A percentile compares a stretch with the other conserved stretches of the same genome.
phyloP scores from a whole-genome alignment of 2,329 filamentous ascomycete species.

The Raffaelea ambrosiae region DNA sequence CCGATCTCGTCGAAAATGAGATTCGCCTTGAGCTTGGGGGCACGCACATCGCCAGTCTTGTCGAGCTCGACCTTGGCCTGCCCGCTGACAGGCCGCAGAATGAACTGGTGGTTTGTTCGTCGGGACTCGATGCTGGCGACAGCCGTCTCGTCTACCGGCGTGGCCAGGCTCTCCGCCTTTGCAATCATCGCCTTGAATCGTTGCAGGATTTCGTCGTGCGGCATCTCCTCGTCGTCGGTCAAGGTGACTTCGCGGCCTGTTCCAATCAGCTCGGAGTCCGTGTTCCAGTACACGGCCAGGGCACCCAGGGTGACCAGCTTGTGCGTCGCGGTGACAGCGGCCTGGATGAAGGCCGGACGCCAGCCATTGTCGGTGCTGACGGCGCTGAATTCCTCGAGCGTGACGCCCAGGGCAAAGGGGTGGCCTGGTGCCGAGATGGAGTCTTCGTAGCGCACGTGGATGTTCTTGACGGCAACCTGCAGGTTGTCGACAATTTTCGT shows the following conservation, averaged over 20 bases:
- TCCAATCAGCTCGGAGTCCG: slow-evolving; percentile 76
- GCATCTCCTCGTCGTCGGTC: slow-evolving; percentile 49
- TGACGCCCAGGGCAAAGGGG: slow-evolving; percentile 87
- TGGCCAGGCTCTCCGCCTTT: slow-evolving; percentile 33
- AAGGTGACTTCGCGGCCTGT: slow-evolving; percentile 66
- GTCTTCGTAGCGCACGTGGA: slow-evolving; percentile 97
- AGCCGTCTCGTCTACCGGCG: not conserved
- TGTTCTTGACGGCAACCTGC: slow-evolving; percentile 96
- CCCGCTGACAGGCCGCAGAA: slow-evolving; percentile 90
- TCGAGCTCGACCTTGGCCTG: slow-evolving; percentile 91
- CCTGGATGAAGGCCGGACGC: slow-evolving; percentile 93
- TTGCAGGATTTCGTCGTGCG: slow-evolving; percentile 68
- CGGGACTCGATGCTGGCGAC: not conserved
- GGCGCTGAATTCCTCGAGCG: slow-evolving; percentile 91
- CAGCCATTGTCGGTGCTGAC: slow-evolving; percentile 92
- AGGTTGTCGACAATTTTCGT: slow-evolving; percentile 98
- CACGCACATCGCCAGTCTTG: slow-evolving; percentile 73
- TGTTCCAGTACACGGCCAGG: slow-evolving; percentile 96
- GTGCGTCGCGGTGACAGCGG: slow-evolving; percentile 73
- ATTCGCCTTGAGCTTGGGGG: slow-evolving; percentile 82
- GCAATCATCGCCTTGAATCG: slow-evolving; percentile 75
- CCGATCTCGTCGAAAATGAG: slow-evolving; percentile 95
- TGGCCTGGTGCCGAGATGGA: slow-evolving; percentile 91
- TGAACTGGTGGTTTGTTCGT: slow-evolving; percentile 67
- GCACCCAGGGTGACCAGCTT: slow-evolving; percentile 89